Percentiles rank a stretch among this genome's conserved stretches.
phyloP scores from a whole-genome alignment of 73 alveolate genomes.

The Tetrahymena borealis region DNA sequence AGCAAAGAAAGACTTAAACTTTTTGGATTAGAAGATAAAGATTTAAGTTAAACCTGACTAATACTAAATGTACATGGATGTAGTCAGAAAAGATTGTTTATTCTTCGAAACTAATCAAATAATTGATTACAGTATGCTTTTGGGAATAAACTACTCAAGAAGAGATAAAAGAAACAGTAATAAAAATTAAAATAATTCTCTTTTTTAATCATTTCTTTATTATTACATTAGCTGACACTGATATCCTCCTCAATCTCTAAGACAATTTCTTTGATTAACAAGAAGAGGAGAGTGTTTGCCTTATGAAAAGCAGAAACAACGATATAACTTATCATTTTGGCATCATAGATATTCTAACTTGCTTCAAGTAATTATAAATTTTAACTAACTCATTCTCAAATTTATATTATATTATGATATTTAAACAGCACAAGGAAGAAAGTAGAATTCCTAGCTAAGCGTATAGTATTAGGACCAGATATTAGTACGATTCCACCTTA shows the following conservation, averaged over 20 bases:
- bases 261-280: not conserved
- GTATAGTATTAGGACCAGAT: constrained; percentile 55
- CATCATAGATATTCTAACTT: constrained; percentile 78
- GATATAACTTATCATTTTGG: constrained; percentile 55
- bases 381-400: no score
- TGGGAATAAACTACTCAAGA: constrained; percentile 74
- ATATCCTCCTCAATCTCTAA: not conserved
- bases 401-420: not conserved
- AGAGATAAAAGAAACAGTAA: constrained; percentile 11
- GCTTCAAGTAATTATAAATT: not conserved
- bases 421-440: constrained; percentile 68
- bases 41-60: constrained; percentile 54
- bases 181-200: not conserved
- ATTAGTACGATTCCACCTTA: constrained; percentile 38
- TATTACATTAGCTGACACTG: not conserved
- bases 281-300: not conserved
- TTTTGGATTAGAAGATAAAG: constrained; percentile 59
- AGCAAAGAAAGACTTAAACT: constrained; percentile 88
- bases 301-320: constrained; percentile 2
- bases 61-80: constrained; percentile 53
- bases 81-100: constrained; percentile 71
- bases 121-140: constrained; percentile 79
- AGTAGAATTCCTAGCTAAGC: constrained; percentile 77
- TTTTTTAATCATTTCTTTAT: not conserved
- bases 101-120: constrained; percentile 75